Evolutionary conservation across 495 filamentous ascomycete genomes (phyloP), one percentile per base, ranked within the genome.

Genomic region (Aspergillus panamensis): DNA sequence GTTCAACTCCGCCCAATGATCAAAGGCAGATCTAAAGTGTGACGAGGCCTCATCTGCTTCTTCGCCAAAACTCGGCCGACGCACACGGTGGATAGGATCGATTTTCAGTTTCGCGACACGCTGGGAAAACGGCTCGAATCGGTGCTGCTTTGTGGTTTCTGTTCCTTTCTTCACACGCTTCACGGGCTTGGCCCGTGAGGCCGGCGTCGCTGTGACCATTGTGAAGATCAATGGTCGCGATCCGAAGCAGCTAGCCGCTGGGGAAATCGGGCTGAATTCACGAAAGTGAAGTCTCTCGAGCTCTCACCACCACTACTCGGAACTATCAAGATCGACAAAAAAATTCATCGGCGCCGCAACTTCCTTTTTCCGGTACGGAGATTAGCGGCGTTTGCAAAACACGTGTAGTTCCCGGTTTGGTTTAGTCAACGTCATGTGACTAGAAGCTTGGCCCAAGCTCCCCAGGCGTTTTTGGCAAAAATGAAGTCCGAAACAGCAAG

Each of bases 71-170:
- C 90, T 90, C 66, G 89, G 81, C 54, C 85, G 85, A 69, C 92
- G 90, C 61, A 91, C 87, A 73, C 84, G 84, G 62, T 92, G 89
- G 61, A 97, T 83, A 19, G 94, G 93, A 66, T 97, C 92, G 76
- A 99, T 88, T 67, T 84, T 92, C 69, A 97, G 79, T 71, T 94
- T 96, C 61, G 91, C 84, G 67, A 99, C 90, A 68, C 96, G 96
- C 70, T 86, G 79, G 35, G 89, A 91, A 73, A 99, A 99, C 48
- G 86, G 84, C 76, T 99, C 89, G 81, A 91, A 97, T 70, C 88
- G 81, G 69, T 96, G 89, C 31, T 87, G 85, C 62, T 89, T 92
- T 60, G 85, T 85, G 31, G 91, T 88, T 60, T 78, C 76, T 8
- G 91, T 96, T 60, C 83, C 72, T 48, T 62, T 63, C 74, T 87